phyloP scores from a whole-genome alignment of 306 rosid genomes.

The Begonia fuchsioides region DNA sequence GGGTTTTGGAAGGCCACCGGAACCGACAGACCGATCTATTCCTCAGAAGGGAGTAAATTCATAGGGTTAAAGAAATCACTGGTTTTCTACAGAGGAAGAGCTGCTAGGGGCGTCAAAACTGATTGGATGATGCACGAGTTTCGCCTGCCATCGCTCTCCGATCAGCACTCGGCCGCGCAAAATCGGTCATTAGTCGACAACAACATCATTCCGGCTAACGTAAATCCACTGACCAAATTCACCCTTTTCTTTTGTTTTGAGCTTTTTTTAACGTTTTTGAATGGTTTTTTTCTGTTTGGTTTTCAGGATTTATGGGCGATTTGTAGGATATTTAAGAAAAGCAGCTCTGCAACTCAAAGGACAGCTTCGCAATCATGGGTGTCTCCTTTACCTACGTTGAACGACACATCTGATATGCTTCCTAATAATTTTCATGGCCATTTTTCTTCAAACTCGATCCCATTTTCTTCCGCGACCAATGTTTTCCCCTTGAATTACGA shows the following conservation, averaged over 20 bases:
- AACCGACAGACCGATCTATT: constrained; percentile 78
- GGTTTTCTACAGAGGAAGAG: constrained; percentile 85
- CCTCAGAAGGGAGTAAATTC: constrained; percentile 71
- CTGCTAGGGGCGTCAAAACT: constrained; percentile 87
- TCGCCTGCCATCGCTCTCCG: constrained; percentile 60
- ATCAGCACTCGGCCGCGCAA: constrained; percentile 18
- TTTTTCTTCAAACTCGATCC: constrained; percentile 1
- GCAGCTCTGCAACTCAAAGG: constrained; percentile 66
- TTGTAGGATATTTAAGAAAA: constrained; percentile 93
- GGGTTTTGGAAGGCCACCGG: constrained; percentile 99
- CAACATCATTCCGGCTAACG: constrained; percentile 5
- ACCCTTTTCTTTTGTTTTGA: neutral
- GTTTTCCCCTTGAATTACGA: constrained; percentile 8
- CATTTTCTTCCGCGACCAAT: constrained; percentile 5
- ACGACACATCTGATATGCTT: neutral
- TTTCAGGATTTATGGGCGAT: constrained; percentile 96
- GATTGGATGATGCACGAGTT: constrained; percentile 99
- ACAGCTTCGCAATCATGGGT: constrained; percentile 41
- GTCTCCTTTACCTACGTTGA: constrained; percentile 7
- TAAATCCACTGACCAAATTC: neutral
- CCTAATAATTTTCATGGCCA: neutral
- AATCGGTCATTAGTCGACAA: constrained; percentile 1
- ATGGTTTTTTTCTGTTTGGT: neutral
- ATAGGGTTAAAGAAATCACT: constrained; percentile 89
- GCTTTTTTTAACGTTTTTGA: neutral